Evolutionary conservation across 108 stramenopile genomes (phyloP), one percentile per base, ranked within the genome.

Genomic region (Poteriospumella lacustris): DNA sequence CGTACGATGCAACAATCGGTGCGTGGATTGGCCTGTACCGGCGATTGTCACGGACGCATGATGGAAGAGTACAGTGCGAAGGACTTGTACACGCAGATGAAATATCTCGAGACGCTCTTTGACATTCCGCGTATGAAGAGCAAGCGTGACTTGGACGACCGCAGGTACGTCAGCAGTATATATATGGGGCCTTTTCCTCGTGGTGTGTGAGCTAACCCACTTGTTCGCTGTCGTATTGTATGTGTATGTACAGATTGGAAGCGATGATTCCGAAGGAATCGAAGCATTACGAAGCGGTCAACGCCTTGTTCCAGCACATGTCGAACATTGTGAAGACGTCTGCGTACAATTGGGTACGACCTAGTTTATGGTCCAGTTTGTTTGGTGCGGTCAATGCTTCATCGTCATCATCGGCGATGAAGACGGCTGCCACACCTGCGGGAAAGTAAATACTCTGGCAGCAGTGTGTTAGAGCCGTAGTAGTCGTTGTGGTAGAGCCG

Each of bases 1-100:
- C 82, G 84, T 47, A 87, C 88, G 19, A 85, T 85, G 29, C 85
- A 86, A 69, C 80, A 81, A 36, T 84, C 87, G 5, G 85, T 87
- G 29, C 47, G 69, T 41, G 88, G 87, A 42, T 59, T 38, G 24
- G 80, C 81, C 1, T 87, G 87, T 73, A 58, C 59, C 9, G 42
- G 38, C 28, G 44, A 36, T 5, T 86, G 88, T 58, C 85, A 79
- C 58, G 84, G 87, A 15, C 34, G 72, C 38, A 36, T 78, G 12
- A 58, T 42, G 19, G 68, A 44, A 62, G 76, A 87, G 81, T 85
- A 86, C 72, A 59, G 81, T 39, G 85, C 83, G 68, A 76, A 76
- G 68, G 44, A 28, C 26, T 78, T 87, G 42, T 80, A 88, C 79
- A 85, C 82, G 19, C 87, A 88, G 62, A 80, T 88, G 59, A 84